These are phyloP conservation scores for Phyllostachys edulis DNA, from an alignment of 176 grass and related monocot species.

Conservation along the genomic window DNA sequence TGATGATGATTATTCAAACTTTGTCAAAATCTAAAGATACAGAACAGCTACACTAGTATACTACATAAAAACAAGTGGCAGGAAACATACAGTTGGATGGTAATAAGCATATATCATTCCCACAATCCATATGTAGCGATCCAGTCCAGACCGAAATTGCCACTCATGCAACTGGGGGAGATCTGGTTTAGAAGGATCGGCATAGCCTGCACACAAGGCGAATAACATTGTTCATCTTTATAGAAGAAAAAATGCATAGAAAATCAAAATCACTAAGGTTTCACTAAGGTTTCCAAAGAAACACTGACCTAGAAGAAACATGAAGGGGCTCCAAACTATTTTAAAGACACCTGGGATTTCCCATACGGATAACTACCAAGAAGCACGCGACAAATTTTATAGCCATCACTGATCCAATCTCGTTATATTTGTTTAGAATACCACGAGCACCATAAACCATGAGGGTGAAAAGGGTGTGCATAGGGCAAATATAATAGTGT, in stretches of 20 bases:
- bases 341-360: conserved; percentile 89
- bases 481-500: conserved; percentile 98
- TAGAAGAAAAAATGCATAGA: not conserved
- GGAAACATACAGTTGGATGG: conserved; percentile 81
- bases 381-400: conserved; percentile 81
- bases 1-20: not conserved
- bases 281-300: conserved; percentile 16
- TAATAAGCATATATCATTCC: conserved; percentile 99
- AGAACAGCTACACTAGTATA: not conserved
- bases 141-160: conserved; percentile 95
- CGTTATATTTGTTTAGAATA: conserved; percentile 94
- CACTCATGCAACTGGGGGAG: conserved; percentile 87
- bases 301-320: conserved; percentile 73
- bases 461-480: conserved; percentile 98
- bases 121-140: conserved; percentile 98
- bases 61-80: conserved; percentile 20
- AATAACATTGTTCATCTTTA: conserved; percentile 26
- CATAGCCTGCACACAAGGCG: conserved; percentile 56
- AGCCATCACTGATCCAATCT: conserved; percentile 77
- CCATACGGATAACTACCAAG: conserved; percentile 87
- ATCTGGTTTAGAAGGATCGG: conserved; percentile 81
- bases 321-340: conserved; percentile 87
- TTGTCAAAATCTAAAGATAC: conserved; percentile 16
- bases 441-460: conserved; percentile 97
- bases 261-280: conserved; percentile 16